Conservation (phyloP, 305 asterid genomes). For the Fraxinus nigra region DNA sequence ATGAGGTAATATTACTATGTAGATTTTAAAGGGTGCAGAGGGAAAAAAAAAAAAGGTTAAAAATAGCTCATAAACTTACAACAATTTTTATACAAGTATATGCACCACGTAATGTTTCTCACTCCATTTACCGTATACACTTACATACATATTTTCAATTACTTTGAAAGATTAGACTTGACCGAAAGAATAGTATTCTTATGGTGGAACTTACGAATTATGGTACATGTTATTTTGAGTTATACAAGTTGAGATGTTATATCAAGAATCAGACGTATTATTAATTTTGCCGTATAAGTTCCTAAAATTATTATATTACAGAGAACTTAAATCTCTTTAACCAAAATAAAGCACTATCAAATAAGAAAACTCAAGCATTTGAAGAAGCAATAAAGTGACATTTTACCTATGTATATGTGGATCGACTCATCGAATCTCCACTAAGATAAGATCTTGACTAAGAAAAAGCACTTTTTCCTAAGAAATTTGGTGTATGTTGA, state of each 20-base stretch:
- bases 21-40: background rate
- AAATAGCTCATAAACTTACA: background rate
- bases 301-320: background rate
- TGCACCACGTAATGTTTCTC: background rate
- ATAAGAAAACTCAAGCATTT: background rate
- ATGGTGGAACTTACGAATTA: background rate
- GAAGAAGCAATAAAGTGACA: background rate
- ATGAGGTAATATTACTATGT: background rate
- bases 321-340: background rate
- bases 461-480: background rate
- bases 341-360: no score
- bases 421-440: background rate
- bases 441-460: background rate
- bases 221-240: no score
- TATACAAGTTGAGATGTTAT: no score
- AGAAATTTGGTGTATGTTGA: background rate
- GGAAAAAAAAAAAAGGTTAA: background rate
- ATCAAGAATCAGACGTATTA: no score
- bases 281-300: background rate
- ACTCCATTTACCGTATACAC: background rate
- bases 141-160: background rate
- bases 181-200: background rate
- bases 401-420: background rate
- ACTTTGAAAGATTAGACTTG: background rate
- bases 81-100: background rate